Conservation (phyloP, 345 rosid genomes). For the Eutrema yunnanense region DNA sequence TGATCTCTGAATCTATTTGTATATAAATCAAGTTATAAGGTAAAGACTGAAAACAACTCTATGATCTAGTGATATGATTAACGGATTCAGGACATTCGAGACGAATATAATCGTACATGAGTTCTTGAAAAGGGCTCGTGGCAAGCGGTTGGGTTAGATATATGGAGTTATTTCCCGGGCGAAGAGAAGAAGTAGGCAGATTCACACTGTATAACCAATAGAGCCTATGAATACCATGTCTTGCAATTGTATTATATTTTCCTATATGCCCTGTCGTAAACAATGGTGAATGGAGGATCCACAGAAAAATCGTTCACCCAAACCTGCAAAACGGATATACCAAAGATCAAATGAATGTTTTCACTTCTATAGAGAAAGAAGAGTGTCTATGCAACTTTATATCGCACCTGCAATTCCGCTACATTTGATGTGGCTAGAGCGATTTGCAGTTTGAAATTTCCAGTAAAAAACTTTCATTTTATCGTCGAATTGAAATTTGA, state of each 20-base stretch:
- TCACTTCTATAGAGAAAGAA: neutral
- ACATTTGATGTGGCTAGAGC: constrained; percentile 56
- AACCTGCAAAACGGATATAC: constrained; percentile 35
- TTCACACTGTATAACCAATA: constrained; percentile 49
- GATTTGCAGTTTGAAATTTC: constrained; percentile 38
- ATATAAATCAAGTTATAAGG: neutral
- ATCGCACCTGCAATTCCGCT: constrained; percentile 46
- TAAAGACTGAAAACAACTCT: neutral
- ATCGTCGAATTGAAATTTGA: constrained; percentile 41
- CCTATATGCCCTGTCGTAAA: constrained; percentile 67
- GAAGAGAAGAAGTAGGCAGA: constrained; percentile 40
- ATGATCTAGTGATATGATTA: constrained; percentile 13
- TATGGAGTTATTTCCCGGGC: constrained; percentile 47
- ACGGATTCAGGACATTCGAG: constrained; percentile 47
- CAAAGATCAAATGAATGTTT: neutral
- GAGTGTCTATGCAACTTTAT: neutral
- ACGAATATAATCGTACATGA: constrained; percentile 84
- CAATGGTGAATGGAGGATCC: constrained; percentile 26
- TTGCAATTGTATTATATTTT: constrained; percentile 65
- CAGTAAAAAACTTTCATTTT: constrained; percentile 10
- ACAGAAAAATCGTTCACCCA: constrained; percentile 44
- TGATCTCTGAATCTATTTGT: neutral
- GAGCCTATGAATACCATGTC: constrained; percentile 84
- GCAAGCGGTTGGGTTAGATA: constrained; percentile 50
- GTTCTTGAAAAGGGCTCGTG: constrained; percentile 59